Percentiles rank a stretch among this genome's conserved stretches.
Evolutionary conservation across 257 asterid species (phyloP).

Genomic region (Solanum sitiens): DNA sequence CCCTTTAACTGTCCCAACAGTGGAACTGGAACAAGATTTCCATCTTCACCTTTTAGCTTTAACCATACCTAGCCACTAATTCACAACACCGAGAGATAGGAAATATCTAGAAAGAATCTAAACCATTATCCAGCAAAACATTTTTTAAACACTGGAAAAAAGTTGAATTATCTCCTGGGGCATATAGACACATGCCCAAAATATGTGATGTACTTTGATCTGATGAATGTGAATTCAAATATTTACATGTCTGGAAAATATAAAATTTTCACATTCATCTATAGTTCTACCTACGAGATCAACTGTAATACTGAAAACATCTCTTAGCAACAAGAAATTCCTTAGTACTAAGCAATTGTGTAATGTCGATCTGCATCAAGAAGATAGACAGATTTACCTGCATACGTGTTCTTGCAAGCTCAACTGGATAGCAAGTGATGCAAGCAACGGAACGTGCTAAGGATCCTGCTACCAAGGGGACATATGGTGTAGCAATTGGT

Average conservation of each 20-base stretch:
- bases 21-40: not conserved
- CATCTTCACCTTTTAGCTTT: not conserved
- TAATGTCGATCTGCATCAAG: not conserved
- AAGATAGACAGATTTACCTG: conserved; percentile 38
- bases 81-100: not conserved
- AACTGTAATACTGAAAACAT: not conserved
- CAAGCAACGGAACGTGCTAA: conserved; percentile 86
- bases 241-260: not conserved
- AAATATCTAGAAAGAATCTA: not conserved
- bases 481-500: conserved; percentile 52
- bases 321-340: not conserved
- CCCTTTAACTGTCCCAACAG: not conserved
- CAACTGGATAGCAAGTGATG: conserved; percentile 77
- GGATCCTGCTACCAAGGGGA: conserved; percentile 80
- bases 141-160: not conserved
- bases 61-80: not conserved
- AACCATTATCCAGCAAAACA: not conserved
- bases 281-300: not conserved
- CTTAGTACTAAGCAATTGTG: not conserved
- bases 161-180: not conserved
- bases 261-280: not conserved
- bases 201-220: not conserved
- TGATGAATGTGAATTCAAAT: not conserved
- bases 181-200: not conserved
- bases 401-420: conserved; percentile 93